Conservation (phyloP, 345 rosid genomes). For the Tarenaya hassleriana region DNA sequence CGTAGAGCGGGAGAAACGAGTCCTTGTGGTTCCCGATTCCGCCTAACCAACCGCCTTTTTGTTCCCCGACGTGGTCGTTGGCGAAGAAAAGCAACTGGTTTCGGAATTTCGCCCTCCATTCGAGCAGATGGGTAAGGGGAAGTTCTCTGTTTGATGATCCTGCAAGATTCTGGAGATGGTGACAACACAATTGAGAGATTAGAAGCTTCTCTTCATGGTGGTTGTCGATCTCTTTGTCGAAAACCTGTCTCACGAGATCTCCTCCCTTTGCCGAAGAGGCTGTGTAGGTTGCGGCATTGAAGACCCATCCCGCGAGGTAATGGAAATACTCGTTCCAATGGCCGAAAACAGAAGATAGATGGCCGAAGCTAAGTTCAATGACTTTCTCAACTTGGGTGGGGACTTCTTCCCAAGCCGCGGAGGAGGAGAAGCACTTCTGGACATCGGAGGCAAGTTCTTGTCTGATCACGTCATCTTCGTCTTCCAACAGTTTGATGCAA, state of each 20-base stretch:
- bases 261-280: constrained; percentile 32
- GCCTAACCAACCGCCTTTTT: constrained; percentile 63
- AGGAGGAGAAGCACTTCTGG: constrained; percentile 51
- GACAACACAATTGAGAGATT: constrained; percentile 70
- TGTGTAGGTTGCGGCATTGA: constrained; percentile 39
- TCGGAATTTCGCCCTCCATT: constrained; percentile 56
- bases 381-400: constrained; percentile 83
- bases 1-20: constrained; percentile 73
- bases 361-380: constrained; percentile 61
- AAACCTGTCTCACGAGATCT: constrained; percentile 79
- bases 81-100: constrained; percentile 51
- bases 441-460: constrained; percentile 54
- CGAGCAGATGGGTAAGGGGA: constrained; percentile 30
- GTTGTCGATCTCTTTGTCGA: constrained; percentile 92
- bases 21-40: constrained; percentile 89
- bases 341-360: constrained; percentile 67
- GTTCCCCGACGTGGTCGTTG: constrained; percentile 33
- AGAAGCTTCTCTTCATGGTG: constrained; percentile 90
- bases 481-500: constrained; percentile 79
- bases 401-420: constrained; percentile 31
- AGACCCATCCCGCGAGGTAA: constrained; percentile 55
- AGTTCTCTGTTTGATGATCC: constrained; percentile 22
- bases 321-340: constrained; percentile 66
- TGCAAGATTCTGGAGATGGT: constrained; percentile 58
- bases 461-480: constrained; percentile 84